Evolutionary conservation across 257 asterid species (phyloP), one percentile per base, ranked within the genome.

Genomic region (Anisodus tanguticus): DNA sequence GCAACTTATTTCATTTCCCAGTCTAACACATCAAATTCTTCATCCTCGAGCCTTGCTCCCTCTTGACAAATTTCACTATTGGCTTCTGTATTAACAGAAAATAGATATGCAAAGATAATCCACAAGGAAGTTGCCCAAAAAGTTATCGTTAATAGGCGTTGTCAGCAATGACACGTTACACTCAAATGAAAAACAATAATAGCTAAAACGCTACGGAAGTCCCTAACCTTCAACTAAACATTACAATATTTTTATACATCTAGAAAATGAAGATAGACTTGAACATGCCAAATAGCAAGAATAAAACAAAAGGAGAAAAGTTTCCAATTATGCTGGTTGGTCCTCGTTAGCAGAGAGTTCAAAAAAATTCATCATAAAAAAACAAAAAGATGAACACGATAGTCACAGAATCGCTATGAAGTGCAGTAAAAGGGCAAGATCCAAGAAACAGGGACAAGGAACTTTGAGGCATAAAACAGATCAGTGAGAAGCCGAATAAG

Each of bases 191-290:
- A 22, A 22, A 41, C 22, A 15, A 12, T 57, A 7, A 19, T 9
- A 47, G 62, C 0, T 6, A 47, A 74, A 74, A 74, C 49, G 62
- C 6, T 74, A 74, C 1, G 16, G 43, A 74, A 49, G 62, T 47
- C 80, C 35, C n/a, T 74, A 74, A 74, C 47, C 47, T 49, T 51
- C 47, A 51, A 76, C 19, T 22, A 12, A 76, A 76, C 63, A 45
- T 12, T 26, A 26, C 4, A 0, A 51, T 8, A 2, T 16, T 43
- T 71, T 71, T 17, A 4, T 71, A 4, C 37, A 0, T 41, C 37
- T 17, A 4, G 16, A 43, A 69, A 69, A 41, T 39, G 51, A 69
- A 69, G 78, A 69, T 69, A 39, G 54, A 69, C 78, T 16, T 69
- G 26, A 39, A 68, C 77, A 68, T 68, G 22, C 26, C 53, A 68